These are phyloP conservation scores for Lobosporangium transversale DNA, from an alignment of 192 early-diverging fungal species.

Conservation along the genomic window DNA sequence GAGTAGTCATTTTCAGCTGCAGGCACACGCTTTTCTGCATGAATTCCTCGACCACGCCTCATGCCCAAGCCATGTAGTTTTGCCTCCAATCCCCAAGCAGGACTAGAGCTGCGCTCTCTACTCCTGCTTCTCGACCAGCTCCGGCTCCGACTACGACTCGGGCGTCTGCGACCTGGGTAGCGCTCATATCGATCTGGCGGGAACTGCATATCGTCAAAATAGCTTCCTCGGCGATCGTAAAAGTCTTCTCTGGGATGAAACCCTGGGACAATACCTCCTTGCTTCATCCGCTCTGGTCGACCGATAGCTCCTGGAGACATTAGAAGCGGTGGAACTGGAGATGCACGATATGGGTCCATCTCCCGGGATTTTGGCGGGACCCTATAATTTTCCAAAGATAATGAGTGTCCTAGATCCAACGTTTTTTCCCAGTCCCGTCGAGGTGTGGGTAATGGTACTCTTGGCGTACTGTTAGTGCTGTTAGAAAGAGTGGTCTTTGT, in stretches of 20 bases:
- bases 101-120: constrained; percentile 39
- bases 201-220: constrained; percentile 45
- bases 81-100: constrained; percentile 22
- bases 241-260: constrained; percentile 37
- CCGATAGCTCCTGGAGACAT: constrained; percentile 36
- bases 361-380: constrained; percentile 25
- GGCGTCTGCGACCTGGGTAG: constrained; percentile 26
- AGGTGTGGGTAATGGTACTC: constrained; percentile 9
- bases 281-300: constrained; percentile 38
- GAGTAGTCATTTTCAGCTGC: constrained; percentile 16
- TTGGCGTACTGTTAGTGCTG: not conserved
- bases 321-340: constrained; percentile 15
- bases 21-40: constrained; percentile 9
- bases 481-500: not conserved
- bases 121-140: constrained; percentile 51
- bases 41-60: constrained; percentile 12
- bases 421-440: constrained; percentile 41
- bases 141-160: constrained; percentile 44
- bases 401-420: constrained; percentile 8
- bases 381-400: constrained; percentile 17
- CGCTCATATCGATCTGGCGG: constrained; percentile 36
- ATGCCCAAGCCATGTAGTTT: constrained; percentile 7
- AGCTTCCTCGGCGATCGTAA: constrained; percentile 43
- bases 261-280: constrained; percentile 6
- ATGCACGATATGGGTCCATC: constrained; percentile 29